Base-by-base conservation (phyloP, 2,329 filamentous ascomycete species). In the Fusarium sp. region DNA sequence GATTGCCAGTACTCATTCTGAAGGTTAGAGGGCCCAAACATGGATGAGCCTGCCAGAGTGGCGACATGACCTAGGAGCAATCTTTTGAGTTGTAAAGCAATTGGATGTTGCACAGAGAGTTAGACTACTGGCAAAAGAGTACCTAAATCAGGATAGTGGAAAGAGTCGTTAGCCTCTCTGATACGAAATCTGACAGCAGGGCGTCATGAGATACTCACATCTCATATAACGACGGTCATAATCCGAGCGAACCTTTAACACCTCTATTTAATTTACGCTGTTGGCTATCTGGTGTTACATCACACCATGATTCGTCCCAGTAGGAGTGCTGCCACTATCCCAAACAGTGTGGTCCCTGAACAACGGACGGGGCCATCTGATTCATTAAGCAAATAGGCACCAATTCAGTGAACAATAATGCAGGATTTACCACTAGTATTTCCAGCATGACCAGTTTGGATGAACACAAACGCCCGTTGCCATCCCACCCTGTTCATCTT, bases 171-270 rank as follows among this genome's bases (percentile, higher is more conserved):
- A 7, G 1, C 1, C 8, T 13, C 12, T 9, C 44, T 11, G 8
- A 22, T 28, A 3, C 24, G 13, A 10, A 10, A 2, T 1, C 13
- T 3, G 0, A n/a, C 7, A 30, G 13, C 6, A 30, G 10, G 28
- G 22, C 20, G 12, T 8, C 14, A 8, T n/a, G 4, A 8, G 14
- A n/a, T 17, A 6, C 14, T n/a, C 20, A n/a, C 18, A 17, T 0
- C 14, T 1, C 0, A 17, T 2, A 4, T 9, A 9, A 15, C 8
- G 6, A 11, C 4, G 3, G 0, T 17, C 14, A n/a, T 1, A 22
- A 3, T 22, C 12, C 8, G 8, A 36, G 0, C 17, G 5, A 18
- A 0, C 34, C 34, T 36, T 36, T 15, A 1, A 15, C 6, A 34
- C 32, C 32, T 34, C 32, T 34, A 14, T 3, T 15, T 15, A 15